Evolutionary conservation across 345 rosid genomes (phyloP).

Genomic region (Boechera stricta): DNA sequence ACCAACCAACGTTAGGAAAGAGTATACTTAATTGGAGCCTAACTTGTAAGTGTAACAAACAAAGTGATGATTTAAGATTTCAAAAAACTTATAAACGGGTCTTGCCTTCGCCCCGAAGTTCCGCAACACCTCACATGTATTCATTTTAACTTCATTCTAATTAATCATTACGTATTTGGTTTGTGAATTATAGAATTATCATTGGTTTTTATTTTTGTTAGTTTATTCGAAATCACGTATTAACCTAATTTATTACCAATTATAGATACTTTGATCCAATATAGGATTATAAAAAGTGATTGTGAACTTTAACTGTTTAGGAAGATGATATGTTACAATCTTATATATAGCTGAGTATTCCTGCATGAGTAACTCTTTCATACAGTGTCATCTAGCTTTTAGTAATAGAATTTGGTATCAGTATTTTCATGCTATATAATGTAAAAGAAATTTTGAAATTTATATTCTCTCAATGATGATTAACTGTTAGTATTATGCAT

Average conservation of each 20-base stretch:
- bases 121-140: slow-evolving; percentile 43
- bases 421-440: no score
- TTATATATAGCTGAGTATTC: no score
- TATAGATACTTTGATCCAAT: not conserved
- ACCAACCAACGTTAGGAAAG: slow-evolving; percentile 5
- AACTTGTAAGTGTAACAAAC: slow-evolving; percentile 34
- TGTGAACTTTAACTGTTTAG: not conserved
- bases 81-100: slow-evolving; percentile 9
- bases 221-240: not conserved
- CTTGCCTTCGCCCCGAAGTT: slow-evolving; percentile 19
- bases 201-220: not conserved
- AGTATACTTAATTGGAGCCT: slow-evolving; percentile 12
- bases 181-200: slow-evolving; percentile 16
- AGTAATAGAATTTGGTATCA: no score
- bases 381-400: no score
- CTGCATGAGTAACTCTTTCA: no score
- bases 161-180: slow-evolving; percentile 27
- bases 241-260: not conserved
- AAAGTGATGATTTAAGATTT: slow-evolving; percentile 29
- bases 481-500: no score
- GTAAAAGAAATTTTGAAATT: no score
- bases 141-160: slow-evolving; percentile 21
- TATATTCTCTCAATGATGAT: no score
- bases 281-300: not conserved
- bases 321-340: not conserved